Percentiles rank a stretch among this genome's conserved stretches.
These are phyloP conservation scores for Globisporangium polare DNA, from an alignment of 352 stramenopile species.

Conservation along the genomic window DNA sequence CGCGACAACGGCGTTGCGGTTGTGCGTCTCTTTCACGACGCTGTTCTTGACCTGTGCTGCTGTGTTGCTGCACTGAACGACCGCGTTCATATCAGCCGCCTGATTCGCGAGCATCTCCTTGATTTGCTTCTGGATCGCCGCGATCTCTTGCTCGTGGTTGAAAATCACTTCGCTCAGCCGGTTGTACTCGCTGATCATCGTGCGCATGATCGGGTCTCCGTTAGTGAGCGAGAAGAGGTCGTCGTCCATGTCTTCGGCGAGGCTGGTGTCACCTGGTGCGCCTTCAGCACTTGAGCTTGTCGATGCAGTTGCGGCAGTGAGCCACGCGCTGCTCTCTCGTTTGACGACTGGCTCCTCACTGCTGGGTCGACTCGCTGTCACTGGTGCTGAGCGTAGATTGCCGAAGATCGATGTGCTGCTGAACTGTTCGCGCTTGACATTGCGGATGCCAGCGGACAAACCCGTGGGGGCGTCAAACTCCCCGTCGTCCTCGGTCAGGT, in stretches of 20 bases:
- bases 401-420: constrained; percentile 4
- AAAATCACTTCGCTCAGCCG: constrained; percentile 39
- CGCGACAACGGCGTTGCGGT: constrained; percentile 46
- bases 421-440: constrained; percentile 11
- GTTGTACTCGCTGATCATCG: constrained; percentile 63
- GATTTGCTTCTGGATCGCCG: constrained; percentile 25
- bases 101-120: constrained; percentile 30
- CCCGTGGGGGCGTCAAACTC: not conserved
- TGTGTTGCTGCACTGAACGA: constrained; percentile 18
- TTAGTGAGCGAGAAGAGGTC: constrained; percentile 19
- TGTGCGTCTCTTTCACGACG: constrained; percentile 23
- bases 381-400: not conserved
- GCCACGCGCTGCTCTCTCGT: constrained; percentile 12
- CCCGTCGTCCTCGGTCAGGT: constrained; percentile 28
- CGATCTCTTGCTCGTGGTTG: constrained; percentile 34
- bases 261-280: not conserved
- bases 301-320: constrained; percentile 6
- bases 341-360: constrained; percentile 2
- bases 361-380: not conserved
- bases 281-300: not conserved
- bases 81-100: constrained; percentile 31
- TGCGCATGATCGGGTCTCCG: constrained; percentile 47
- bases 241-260: constrained; percentile 13
- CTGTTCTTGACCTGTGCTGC: constrained; percentile 9
- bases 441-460: not conserved